These are phyloP conservation scores for Gossypium laxum DNA, from an alignment of 441 rosid genomes.

Conservation along the genomic window DNA sequence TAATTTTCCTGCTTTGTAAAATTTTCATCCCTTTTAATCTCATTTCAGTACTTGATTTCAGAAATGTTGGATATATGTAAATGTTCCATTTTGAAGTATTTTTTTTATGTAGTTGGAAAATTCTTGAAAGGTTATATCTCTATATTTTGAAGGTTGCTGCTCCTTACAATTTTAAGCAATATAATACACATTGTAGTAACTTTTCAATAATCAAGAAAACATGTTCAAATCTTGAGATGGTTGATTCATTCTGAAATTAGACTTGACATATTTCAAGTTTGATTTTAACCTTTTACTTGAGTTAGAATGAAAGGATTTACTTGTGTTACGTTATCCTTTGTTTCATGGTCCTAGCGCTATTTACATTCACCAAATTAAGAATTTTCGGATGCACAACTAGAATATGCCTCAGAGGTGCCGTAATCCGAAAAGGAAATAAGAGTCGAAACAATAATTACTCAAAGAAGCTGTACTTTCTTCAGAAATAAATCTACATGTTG, in stretches of 20 bases:
- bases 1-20: background rate
- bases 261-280: background rate
- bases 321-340: background rate
- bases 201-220: too few relatives aligned
- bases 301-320: background rate
- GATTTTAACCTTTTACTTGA: background rate
- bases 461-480: background rate
- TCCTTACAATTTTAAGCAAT: background rate
- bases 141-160: background rate
- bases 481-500: slow-evolving; percentile 46
- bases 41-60: background rate
- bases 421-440: background rate
- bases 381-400: background rate
- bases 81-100: background rate
- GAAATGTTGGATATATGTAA: background rate
- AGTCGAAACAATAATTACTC: background rate
- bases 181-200: too few relatives aligned
- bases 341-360: background rate
- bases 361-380: background rate
- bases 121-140: background rate
- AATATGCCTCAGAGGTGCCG: background rate
- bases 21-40: background rate
- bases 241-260: background rate
- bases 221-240: background rate
- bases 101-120: background rate